A percentile compares a stretch with the other conserved stretches of the same genome.
Evolutionary conservation across 495 filamentous ascomycete genomes (phyloP).

Genomic region (Podospora pseudoanserina): DNA sequence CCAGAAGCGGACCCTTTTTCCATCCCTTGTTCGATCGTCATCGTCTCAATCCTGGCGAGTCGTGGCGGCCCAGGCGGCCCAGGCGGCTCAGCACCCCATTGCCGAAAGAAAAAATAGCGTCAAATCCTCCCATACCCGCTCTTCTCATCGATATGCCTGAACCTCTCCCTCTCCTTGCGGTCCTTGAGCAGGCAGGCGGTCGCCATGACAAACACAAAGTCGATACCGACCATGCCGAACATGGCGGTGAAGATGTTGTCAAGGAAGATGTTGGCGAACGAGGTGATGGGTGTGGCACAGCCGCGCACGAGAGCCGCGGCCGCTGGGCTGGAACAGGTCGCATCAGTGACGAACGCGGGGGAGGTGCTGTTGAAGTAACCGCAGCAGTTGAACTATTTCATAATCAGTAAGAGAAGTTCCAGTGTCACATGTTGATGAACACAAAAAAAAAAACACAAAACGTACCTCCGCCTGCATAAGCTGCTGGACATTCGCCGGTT

Average conservation of each 20-base stretch:
- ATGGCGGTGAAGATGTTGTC: constrained; percentile 70
- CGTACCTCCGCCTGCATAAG: constrained; percentile 61
- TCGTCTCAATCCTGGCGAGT: not conserved
- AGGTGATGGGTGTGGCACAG: constrained; percentile 59
- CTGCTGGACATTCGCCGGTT: constrained; percentile 50
- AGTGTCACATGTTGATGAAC: not conserved
- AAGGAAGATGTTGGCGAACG: constrained; percentile 63
- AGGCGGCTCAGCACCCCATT: not conserved
- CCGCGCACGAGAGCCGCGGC: constrained; percentile 62
- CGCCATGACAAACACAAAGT: constrained; percentile 58
- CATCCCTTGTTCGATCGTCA: not conserved
- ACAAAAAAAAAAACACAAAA: constrained; percentile 23
- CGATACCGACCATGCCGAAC: constrained; percentile 71
- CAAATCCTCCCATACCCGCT: constrained; percentile 44
- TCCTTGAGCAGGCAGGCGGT: constrained; percentile 68
- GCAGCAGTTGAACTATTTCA: constrained; percentile 64
- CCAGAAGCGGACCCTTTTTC: not conserved
- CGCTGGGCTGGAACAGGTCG: constrained; percentile 56
- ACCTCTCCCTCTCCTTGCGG: constrained; percentile 67
- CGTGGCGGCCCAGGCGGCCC: not conserved
- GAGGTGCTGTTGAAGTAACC: constrained; percentile 66
- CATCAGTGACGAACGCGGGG: constrained; percentile 60
- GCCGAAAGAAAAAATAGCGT: constrained; percentile 12
- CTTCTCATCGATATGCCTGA: constrained; percentile 71
- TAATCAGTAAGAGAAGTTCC: constrained; percentile 20